Evolutionary conservation across 768 basidiomycete species (phyloP).

Genomic region (Tremella yokohamensis): DNA sequence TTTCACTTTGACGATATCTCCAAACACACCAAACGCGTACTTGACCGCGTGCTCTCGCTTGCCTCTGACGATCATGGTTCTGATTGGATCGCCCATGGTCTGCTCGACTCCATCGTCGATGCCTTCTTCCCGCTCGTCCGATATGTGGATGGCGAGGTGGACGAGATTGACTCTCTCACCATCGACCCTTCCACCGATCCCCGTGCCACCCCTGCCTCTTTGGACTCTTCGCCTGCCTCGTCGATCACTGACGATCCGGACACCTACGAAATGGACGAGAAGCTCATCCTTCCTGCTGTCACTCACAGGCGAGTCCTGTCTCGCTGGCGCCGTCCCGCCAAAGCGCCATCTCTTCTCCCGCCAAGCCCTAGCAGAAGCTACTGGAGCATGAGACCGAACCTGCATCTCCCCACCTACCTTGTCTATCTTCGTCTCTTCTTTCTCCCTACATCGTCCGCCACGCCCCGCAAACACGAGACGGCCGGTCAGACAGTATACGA

Average conservation of each 20-base stretch:
- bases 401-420: not conserved
- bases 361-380: too few relatives aligned
- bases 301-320: too few relatives aligned
- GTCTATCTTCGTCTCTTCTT: conserved; percentile 43
- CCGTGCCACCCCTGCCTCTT: not conserved
- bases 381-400: not conserved
- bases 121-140: conserved; percentile 75
- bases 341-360: not conserved
- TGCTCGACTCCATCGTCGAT: conserved; percentile 90
- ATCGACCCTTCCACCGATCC: conserved; percentile 51
- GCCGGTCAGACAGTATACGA: conserved; percentile 36
- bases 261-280: too few relatives aligned
- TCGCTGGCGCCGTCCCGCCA: conserved; percentile 1
- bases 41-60: conserved; percentile 64
- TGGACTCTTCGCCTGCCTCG: not conserved
- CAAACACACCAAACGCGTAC: conserved; percentile 75
- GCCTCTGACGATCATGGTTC: conserved; percentile 51
- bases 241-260: not conserved
- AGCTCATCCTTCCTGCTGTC: not conserved
- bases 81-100: conserved; percentile 90
- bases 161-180: conserved; percentile 70
- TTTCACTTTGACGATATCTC: conserved; percentile 88
- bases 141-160: conserved; percentile 74
- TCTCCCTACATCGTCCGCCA: conserved; percentile 36
- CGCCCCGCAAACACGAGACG: conserved; percentile 21